Conservation (phyloP, 768 basidiomycete species). For the Nevesoporus exiguus region DNA sequence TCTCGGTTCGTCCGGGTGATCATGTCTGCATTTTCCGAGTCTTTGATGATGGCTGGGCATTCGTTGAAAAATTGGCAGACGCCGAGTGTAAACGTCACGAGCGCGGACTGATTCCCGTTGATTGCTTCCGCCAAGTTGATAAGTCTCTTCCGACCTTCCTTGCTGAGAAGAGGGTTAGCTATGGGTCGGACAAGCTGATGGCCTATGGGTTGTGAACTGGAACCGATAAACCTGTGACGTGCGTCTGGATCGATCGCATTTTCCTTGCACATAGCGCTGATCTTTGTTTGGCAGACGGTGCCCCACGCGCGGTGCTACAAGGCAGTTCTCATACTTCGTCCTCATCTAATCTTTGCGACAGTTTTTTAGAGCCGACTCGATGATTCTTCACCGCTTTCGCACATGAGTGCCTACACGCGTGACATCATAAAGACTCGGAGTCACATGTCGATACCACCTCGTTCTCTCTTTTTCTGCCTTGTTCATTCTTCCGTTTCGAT, state of each 20-base stretch:
- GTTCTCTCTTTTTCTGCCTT: neutral
- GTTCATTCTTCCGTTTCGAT: neutral
- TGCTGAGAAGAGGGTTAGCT: constrained; percentile 45
- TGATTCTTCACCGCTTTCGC: neutral
- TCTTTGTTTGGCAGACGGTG: neutral
- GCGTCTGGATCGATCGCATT: neutral
- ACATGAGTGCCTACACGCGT: neutral
- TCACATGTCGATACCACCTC: constrained; percentile 14
- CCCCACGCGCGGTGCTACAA: neutral
- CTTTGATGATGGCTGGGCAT: constrained; percentile 73
- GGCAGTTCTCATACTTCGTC: neutral
- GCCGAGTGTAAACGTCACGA: constrained; percentile 2
- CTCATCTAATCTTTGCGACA: neutral
- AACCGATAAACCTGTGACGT: neutral
- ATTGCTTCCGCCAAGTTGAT: constrained; percentile 53
- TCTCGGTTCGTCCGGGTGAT: constrained; percentile 50
- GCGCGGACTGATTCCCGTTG: constrained; percentile 63
- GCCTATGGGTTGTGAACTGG: neutral
- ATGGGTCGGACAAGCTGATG: constrained; percentile 6
- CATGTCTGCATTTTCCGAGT: constrained; percentile 47
- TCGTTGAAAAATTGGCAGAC: constrained; percentile 45
- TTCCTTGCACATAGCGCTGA: neutral
- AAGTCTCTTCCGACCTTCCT: constrained; percentile 49
- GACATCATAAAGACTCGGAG: constrained; percentile 6
- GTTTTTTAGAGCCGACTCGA: constrained; percentile 1